A percentile compares a stretch with the other conserved stretches of the same genome.
These are phyloP conservation scores for Pichia eremophila DNA, from an alignment of 805 yeast species.

Conservation along the genomic window DNA sequence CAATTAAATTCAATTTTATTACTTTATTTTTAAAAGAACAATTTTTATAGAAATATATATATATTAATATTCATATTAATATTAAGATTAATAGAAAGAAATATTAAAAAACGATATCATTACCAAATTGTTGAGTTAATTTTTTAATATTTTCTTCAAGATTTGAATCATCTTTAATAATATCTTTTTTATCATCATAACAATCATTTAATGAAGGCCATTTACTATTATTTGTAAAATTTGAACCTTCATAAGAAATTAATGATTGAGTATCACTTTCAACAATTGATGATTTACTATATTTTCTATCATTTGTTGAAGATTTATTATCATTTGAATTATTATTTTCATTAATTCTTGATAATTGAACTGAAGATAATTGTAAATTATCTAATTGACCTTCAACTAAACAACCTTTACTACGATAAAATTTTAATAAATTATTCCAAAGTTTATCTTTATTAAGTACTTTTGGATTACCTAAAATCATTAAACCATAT, in stretches of 20 bases:
- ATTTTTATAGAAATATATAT: too few relatives aligned
- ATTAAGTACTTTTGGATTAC: conserved; percentile 73
- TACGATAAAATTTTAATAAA: conserved; percentile 67
- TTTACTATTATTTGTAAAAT: conserved; percentile 7
- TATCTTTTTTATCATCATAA: conserved; percentile 3
- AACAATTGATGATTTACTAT: conserved; percentile 6
- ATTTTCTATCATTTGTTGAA: conserved; percentile 1
- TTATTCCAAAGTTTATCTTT: conserved; percentile 71
- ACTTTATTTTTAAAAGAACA: too few relatives aligned
- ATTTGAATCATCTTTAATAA: not conserved
- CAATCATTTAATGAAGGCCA: conserved; percentile 19
- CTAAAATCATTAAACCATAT: conserved; percentile 71
- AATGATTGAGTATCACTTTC: conserved; percentile 32
- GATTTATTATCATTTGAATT: conserved; percentile 3
- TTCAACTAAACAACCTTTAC: conserved; percentile 80
- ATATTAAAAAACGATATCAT: conserved; percentile 19
- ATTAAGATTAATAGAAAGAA: too few relatives aligned
- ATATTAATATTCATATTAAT: too few relatives aligned
- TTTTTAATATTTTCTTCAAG: conserved; percentile 19
- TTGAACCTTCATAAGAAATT: conserved; percentile 27
- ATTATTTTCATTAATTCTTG: conserved; percentile 10
- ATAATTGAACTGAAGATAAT: conserved; percentile 51
- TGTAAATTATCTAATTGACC: conserved; percentile 78
- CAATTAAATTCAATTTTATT: too few relatives aligned
- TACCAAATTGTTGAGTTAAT: conserved; percentile 32